Percentiles rank a stretch among this genome's conserved stretches.
Conservation (phyloP, 2,329 filamentous ascomycete species). For the Aspergillus brasiliensis region DNA sequence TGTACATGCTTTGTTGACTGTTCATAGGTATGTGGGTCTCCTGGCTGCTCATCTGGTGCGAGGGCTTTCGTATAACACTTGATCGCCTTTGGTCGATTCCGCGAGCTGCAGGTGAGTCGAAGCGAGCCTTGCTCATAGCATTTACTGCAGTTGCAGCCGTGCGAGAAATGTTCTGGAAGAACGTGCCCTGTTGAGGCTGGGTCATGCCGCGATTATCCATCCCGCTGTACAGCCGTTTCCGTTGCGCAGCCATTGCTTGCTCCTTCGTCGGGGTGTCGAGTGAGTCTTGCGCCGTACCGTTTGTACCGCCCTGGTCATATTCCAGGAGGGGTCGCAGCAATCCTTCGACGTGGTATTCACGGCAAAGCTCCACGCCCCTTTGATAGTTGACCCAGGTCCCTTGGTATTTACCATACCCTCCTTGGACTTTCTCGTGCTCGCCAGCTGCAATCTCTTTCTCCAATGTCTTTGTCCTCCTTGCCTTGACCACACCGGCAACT, state of each 20-base stretch:
- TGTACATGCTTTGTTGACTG: constrained; percentile 77
- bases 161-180: constrained; percentile 95
- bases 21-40: constrained; percentile 68
- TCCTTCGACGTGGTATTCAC: constrained; percentile 63
- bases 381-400: constrained; percentile 98
- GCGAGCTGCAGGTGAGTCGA: constrained; percentile 81
- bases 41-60: constrained; percentile 63
- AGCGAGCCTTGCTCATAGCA: constrained; percentile 92
- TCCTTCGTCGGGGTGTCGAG: constrained; percentile 97
- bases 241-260: constrained; percentile 93
- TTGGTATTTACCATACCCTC: constrained; percentile 98
- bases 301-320: constrained; percentile 59
- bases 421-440: constrained; percentile 97
- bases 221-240: constrained; percentile 87
- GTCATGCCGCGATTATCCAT: constrained; percentile 69
- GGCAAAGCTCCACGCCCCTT: constrained; percentile 87
- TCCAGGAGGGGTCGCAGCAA: constrained; percentile 51
- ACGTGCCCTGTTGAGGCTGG: constrained; percentile 72
- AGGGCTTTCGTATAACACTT: constrained; percentile 70
- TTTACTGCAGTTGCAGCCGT: constrained; percentile 92
- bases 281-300: constrained; percentile 69
- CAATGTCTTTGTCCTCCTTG: constrained; percentile 93
- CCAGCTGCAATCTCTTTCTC: constrained; percentile 97
- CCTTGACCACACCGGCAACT: constrained; percentile 95
- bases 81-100: constrained; percentile 65